Evolutionary conservation across 345 rosid species (phyloP).

Genomic region (Dimocarpus longan): DNA sequence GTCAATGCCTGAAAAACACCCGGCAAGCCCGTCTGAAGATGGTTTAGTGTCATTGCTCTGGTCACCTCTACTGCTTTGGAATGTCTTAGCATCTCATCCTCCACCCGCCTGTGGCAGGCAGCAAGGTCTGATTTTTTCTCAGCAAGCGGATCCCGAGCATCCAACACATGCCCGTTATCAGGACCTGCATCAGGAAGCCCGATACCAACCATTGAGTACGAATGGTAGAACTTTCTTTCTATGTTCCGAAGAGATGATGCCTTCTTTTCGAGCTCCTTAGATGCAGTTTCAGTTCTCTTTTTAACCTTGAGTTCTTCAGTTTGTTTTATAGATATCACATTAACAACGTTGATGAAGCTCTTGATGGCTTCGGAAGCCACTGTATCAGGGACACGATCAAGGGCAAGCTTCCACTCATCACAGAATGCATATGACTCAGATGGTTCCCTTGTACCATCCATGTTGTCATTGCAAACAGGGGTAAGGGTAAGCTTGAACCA

Average conservation of each 20-base stretch:
- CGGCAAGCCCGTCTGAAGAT: conserved; percentile 89
- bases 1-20: conserved; percentile 94
- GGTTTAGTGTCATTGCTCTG: conserved; percentile 82
- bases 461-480: conserved; percentile 65
- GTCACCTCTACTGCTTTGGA: conserved; percentile 90
- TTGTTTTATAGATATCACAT: conserved; percentile 77
- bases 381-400: conserved; percentile 91
- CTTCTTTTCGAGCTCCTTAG: conserved; percentile 93
- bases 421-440: conserved; percentile 67
- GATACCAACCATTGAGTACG: conserved; percentile 88
- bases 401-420: conserved; percentile 94
- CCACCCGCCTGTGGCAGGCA: conserved; percentile 81
- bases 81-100: conserved; percentile 91
- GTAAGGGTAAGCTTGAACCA: conserved; percentile 91
- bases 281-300: conserved; percentile 71
- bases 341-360: conserved; percentile 86
- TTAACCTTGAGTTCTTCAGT: conserved; percentile 77
- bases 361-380: conserved; percentile 99
- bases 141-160: conserved; percentile 83
- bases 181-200: conserved; percentile 75
- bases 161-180: conserved; percentile 66
- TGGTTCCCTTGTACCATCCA: conserved; percentile 37
- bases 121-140: conserved; percentile 92
- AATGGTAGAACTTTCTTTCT: conserved; percentile 91
- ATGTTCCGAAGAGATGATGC: conserved; percentile 82